Base-by-base conservation (phyloP, 2,329 filamentous ascomycete species). In the Ascochyta viciae-villosae region DNA sequence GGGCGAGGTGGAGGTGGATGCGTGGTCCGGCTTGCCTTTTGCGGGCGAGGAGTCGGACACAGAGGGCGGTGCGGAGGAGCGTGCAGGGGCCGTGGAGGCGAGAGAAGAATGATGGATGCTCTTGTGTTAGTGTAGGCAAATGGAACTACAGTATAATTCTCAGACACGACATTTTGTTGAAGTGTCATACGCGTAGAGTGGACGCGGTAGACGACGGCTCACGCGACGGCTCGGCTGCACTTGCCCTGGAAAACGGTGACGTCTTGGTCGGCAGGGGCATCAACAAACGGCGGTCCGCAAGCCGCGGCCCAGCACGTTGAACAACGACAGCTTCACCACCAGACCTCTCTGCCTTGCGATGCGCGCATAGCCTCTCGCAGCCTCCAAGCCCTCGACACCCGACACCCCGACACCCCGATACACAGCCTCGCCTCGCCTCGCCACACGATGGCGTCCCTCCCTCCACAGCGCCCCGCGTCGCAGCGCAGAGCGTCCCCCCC, bases 371-470 rank as follows among this genome's bases (percentile, higher is more conserved):
- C 16, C n/a, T 9, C 12, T 12, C 10, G 4, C 1, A 22, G 1
- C 22, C 39, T 31, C 16, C 2, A 9, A 42, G 19, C 9, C 16
- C 34, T 12, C 16, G 16, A 4, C 29, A 26, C 34, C 9, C 15
- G 22, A 4, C 33, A 26, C 27, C 16, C 16, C 16, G 16, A 16
- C 16, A 16, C 35, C 47, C 23, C 35, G 12, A 16, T 6, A n/a
- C 33, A 35, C 33, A 35, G 9, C n/a, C 15, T 35, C 33, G 33
- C 15, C 27, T 46, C 38, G 5, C 26, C 15, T 23, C 26, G 27
- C 42, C 15, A 16, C 47, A 48, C 16, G 26, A 81, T 80, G 78
- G 77, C 76, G 27, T 79, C 77, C 19, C 68, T 80, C 15, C 78
- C 78, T 44, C 70, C 74, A 23, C 73, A 73, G 54, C 70, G 68